phyloP scores from a whole-genome alignment of 108 stramenopile genomes.

The Nannochloropsis oceanica region DNA sequence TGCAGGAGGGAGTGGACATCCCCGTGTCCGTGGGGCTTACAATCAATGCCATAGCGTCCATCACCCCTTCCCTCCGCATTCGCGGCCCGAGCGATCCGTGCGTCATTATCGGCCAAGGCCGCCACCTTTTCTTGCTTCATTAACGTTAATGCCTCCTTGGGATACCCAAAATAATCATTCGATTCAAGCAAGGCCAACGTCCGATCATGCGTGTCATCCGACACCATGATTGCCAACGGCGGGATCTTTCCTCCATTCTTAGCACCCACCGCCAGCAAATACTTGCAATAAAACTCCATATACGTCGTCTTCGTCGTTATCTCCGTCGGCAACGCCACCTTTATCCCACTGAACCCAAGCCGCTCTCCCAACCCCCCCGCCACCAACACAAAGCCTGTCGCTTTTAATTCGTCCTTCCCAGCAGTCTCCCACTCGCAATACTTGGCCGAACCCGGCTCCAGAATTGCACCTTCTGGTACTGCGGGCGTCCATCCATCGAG shows the following conservation, averaged over 20 bases:
- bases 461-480: slow-evolving; percentile 19
- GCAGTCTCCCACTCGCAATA: slow-evolving; percentile 5
- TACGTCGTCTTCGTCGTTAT: slow-evolving; percentile 60
- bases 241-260: slow-evolving; percentile 53
- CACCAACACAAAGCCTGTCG: slow-evolving; percentile 27
- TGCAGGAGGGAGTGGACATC: slow-evolving; percentile 88
- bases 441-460: slow-evolving; percentile 22
- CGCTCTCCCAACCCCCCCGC: slow-evolving; percentile 88
- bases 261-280: slow-evolving; percentile 71
- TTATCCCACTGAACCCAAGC: slow-evolving; percentile 84
- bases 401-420: slow-evolving; percentile 8
- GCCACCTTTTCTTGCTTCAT: slow-evolving; percentile 62
- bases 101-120: not conserved
- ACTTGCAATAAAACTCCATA: slow-evolving; percentile 63
- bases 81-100: not conserved
- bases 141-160: slow-evolving; percentile 63
- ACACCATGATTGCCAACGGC: slow-evolving; percentile 90
- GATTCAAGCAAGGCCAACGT: slow-evolving; percentile 64
- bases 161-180: slow-evolving; percentile 76
- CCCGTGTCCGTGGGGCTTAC: slow-evolving; percentile 96
- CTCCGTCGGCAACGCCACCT: slow-evolving; percentile 82
- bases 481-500: slow-evolving; percentile 27
- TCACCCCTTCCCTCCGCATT: not conserved
- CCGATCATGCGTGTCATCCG: slow-evolving; percentile 73
- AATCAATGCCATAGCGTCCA: slow-evolving; percentile 28